Conservation (phyloP, 441 rosid species). For the Croton laevigatus region DNA sequence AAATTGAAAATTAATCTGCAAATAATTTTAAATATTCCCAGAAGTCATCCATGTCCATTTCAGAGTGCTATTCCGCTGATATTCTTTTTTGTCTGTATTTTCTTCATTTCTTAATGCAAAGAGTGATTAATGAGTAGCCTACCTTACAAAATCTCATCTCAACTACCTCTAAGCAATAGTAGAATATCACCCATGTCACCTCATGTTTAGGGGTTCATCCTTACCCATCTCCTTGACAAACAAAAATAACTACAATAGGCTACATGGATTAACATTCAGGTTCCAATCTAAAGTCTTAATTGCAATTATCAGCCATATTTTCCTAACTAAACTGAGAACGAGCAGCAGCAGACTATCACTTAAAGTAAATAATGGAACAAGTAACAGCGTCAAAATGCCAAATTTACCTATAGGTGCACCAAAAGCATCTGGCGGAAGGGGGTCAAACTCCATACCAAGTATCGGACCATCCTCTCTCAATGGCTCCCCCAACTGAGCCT, state of each 20-base stretch:
- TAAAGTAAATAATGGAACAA: neutral
- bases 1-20: no score
- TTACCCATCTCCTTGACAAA: conserved; percentile 5
- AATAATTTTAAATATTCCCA: no score
- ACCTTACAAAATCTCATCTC: neutral
- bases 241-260: neutral
- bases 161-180: neutral
- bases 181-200: neutral
- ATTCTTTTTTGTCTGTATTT: neutral
- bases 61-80: neutral
- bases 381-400: neutral
- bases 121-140: neutral
- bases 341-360: neutral
- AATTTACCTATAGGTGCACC: conserved; percentile 80
- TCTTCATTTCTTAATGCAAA: neutral
- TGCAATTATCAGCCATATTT: neutral
- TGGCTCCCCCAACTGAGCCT: conserved; percentile 92
- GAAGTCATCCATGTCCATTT: neutral
- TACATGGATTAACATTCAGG: neutral
- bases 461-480: conserved; percentile 93
- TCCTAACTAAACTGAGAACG: neutral
- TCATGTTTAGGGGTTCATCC: no score
- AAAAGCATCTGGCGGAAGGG: conserved; percentile 95
- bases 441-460: conserved; percentile 98
- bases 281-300: neutral